phyloP scores from a whole-genome alignment of 257 asterid genomes.

The Eustoma russellianum region DNA sequence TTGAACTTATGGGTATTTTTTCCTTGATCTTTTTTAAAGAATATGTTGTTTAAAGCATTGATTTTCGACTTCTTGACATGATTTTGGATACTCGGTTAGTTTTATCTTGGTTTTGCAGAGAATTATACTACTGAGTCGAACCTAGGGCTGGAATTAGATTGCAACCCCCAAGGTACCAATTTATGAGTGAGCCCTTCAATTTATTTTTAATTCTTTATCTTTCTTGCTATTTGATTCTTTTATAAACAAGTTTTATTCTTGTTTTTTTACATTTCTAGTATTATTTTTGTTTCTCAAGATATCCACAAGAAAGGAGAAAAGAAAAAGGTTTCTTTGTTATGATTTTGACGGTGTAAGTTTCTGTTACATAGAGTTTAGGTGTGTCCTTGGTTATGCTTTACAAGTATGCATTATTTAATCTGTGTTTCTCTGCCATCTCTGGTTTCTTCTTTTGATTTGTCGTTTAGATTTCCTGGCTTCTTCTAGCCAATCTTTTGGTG shows the following conservation, averaged over 20 bases:
- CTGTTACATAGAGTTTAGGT: not conserved
- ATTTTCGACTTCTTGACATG: constrained; percentile 1
- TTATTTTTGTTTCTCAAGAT: not conserved
- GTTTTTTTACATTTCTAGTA: not conserved
- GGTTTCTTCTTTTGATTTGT: not conserved
- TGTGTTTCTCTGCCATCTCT: not conserved
- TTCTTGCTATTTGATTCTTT: not conserved
- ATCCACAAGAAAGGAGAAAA: too few species aligned
- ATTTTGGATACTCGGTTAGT: constrained; percentile 10
- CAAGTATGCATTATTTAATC: not conserved
- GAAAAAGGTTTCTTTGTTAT: too few species aligned
- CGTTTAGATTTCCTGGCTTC: not conserved
- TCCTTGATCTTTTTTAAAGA: not conserved
- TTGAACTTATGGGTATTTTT: not conserved
- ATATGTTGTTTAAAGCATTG: not conserved
- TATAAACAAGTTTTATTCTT: not conserved
- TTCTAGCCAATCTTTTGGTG: not conserved
- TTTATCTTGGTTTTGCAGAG: constrained; percentile 4
- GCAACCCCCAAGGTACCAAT: constrained; percentile 6
- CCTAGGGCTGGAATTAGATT: constrained; percentile 1
- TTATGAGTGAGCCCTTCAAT: not conserved
- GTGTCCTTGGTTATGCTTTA: not conserved
- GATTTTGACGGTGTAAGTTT: not conserved
- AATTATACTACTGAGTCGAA: constrained; percentile 6
- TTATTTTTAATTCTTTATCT: not conserved